phyloP scores from a whole-genome alignment of 2,329 filamentous ascomycete genomes.

The Sporothrix mexicana region DNA sequence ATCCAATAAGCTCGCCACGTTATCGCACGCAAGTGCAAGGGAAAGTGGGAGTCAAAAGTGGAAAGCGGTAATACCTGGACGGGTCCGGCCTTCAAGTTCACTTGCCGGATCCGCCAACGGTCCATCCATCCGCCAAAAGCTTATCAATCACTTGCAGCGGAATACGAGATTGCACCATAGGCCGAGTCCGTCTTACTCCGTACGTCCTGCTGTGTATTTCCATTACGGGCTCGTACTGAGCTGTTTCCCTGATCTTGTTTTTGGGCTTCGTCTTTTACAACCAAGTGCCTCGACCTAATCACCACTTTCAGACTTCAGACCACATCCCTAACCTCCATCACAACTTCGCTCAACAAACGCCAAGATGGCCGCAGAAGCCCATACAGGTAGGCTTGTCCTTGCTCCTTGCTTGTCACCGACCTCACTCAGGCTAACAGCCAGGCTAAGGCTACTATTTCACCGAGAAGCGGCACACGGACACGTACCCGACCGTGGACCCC shows the following conservation, averaged over 20 bases:
- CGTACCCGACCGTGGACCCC: slow-evolving; percentile 42
- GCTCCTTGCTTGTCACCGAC: too few species aligned
- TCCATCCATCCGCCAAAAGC: too few species aligned
- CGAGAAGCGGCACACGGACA: slow-evolving; percentile 41
- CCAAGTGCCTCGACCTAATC: not conserved
- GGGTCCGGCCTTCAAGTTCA: too few species aligned
- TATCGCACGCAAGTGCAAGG: too few species aligned
- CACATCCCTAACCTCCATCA: not conserved
- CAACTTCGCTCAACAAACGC: not conserved
- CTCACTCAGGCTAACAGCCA: slow-evolving; percentile 12
- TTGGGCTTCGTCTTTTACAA: not conserved
- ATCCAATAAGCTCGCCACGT: too few species aligned
- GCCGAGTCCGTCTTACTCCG: not conserved
- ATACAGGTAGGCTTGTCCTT: slow-evolving; percentile 18
- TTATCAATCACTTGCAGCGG: not conserved
- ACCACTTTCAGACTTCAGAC: not conserved
- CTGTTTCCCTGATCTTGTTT: not conserved
- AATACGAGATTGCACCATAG: not conserved
- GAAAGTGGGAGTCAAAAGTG: too few species aligned
- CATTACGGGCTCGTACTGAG: not conserved
- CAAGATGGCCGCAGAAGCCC: slow-evolving; percentile 16
- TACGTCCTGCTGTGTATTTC: not conserved
- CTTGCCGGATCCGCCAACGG: too few species aligned
- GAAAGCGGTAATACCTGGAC: too few species aligned
- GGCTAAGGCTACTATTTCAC: slow-evolving; percentile 36